Percentiles rank a stretch among this genome's conserved stretches.
Evolutionary conservation across 345 rosid species (phyloP).

Genomic region (Moricandia moricandioides): DNA sequence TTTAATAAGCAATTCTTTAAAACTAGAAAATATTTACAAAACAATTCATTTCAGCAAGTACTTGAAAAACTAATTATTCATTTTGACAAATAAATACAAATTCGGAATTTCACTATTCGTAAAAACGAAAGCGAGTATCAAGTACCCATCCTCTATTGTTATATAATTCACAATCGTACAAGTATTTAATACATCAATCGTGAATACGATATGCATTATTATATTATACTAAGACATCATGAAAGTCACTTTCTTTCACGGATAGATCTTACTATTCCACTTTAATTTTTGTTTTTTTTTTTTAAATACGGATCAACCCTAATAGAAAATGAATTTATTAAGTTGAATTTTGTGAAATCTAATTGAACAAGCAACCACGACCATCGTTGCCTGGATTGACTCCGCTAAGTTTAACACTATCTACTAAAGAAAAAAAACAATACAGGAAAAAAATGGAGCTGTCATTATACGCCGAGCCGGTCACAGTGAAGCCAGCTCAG

Average conservation of each 20-base stretch:
- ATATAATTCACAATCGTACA: too few relatives aligned
- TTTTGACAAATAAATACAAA: too few relatives aligned
- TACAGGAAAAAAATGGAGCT: too few relatives aligned
- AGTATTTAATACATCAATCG: conserved; percentile 1
- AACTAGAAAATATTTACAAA: too few relatives aligned
- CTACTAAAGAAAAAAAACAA: too few relatives aligned
- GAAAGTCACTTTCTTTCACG: conserved; percentile 39
- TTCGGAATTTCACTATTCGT: too few relatives aligned
- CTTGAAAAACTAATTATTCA: too few relatives aligned
- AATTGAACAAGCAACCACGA: conserved; percentile 37
- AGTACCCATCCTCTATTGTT: too few relatives aligned
- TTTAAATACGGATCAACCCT: neutral
- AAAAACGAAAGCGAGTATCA: too few relatives aligned
- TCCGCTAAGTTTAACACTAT: conserved; percentile 8
- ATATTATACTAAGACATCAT: conserved; percentile 28
- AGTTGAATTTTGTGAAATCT: conserved; percentile 21
- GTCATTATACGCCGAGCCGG: conserved; percentile 21
- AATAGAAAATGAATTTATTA: neutral
- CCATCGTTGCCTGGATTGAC: conserved; percentile 32
- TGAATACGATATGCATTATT: conserved; percentile 3
- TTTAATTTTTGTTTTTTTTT: neutral
- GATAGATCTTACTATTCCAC: conserved; percentile 16
- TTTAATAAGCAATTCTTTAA: too few relatives aligned
- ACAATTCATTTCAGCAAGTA: too few relatives aligned
- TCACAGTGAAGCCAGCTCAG: conserved; percentile 24